These are phyloP conservation scores for Trifolium fragiferum DNA, from an alignment of 306 rosid genomes.

Conservation along the genomic window DNA sequence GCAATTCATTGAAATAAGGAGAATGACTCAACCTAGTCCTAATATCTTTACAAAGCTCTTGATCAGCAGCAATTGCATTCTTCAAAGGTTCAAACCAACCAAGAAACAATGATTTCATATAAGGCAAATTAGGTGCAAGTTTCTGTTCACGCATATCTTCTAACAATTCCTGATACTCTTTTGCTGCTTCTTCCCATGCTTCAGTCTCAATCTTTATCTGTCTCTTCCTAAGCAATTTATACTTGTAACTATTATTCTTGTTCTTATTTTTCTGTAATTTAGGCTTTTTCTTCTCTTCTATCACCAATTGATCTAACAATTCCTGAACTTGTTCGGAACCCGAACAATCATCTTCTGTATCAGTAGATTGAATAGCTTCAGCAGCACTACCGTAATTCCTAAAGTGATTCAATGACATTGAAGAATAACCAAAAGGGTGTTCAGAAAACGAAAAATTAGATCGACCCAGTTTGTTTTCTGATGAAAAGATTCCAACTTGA, in stretches of 20 bases:
- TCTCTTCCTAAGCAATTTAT: conserved; percentile 59
- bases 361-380: conserved; percentile 68
- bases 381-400: conserved; percentile 67
- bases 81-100: conserved; percentile 94
- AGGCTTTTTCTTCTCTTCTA: conserved; percentile 38
- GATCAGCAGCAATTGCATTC: conserved; percentile 71
- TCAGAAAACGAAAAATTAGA: conserved; percentile 43
- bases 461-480: conserved; percentile 42
- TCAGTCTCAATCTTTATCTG: conserved; percentile 87
- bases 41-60: conserved; percentile 40
- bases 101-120: conserved; percentile 81
- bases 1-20: conserved; percentile 60
- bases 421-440: conserved; percentile 40
- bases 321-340: conserved; percentile 68
- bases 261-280: conserved; percentile 50
- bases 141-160: conserved; percentile 86
- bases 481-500: conserved; percentile 29
- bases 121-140: conserved; percentile 93
- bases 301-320: conserved; percentile 46
- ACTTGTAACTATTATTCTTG: conserved; percentile 41
- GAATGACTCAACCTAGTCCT: conserved; percentile 50
- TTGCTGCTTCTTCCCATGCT: conserved; percentile 93
- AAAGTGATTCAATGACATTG: conserved; percentile 4
- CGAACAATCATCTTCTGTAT: conserved; percentile 68
- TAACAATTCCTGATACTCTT: conserved; percentile 81